Conservation (phyloP, 2,329 filamentous ascomycete genomes). For the Fusarium sp. region DNA sequence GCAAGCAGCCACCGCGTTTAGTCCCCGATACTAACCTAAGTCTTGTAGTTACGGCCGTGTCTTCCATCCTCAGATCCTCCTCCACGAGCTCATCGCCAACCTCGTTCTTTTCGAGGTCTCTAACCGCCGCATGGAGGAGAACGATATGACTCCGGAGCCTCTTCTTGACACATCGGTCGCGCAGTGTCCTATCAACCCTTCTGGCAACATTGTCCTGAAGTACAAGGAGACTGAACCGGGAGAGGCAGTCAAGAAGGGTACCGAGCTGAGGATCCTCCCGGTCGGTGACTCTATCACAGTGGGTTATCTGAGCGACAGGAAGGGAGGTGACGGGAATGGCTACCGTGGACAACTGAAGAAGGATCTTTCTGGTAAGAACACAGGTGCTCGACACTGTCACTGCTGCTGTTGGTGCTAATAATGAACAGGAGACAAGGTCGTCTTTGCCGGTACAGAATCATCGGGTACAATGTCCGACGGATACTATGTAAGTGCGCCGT, state of each 20-base stretch:
- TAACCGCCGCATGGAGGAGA: neutral
- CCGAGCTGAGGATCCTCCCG: neutral
- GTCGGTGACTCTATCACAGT: constrained; percentile 20
- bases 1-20: neutral
- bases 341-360: neutral
- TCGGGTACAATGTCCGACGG: neutral
- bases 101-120: constrained; percentile 3
- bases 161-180: neutral
- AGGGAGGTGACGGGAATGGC: constrained; percentile 4
- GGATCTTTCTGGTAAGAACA: constrained; percentile 4
- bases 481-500: neutral
- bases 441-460: constrained; percentile 13
- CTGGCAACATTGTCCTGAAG: neutral
- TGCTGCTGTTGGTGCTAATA: too few relatives aligned
- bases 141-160: neutral
- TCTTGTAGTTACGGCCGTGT: neutral
- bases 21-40: neutral
- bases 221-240: neutral
- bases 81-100: constrained; percentile 3
- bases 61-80: constrained; percentile 4
- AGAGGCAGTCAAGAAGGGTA: neutral
- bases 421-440: neutral
- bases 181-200: neutral
- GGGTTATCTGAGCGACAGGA: constrained; percentile 3
- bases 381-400: too few relatives aligned